Base-by-base conservation (phyloP, 805 yeast species). In the Blastobotrys peoriensis region DNA sequence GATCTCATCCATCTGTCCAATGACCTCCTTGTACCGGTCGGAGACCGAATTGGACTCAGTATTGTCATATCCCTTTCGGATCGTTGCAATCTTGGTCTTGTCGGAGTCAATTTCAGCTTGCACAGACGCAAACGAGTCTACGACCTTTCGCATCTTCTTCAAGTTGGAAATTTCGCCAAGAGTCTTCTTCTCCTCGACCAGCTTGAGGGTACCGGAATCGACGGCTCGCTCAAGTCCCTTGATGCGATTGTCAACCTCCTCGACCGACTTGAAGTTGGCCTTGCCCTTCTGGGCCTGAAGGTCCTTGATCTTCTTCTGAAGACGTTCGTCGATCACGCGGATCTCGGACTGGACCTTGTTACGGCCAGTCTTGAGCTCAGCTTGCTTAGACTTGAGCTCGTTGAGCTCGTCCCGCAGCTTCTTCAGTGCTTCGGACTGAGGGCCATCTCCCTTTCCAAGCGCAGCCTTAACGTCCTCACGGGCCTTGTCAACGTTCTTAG, bases 101-200 rank as follows among this genome's bases (percentile, higher is more conserved):
- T 86, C 93, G 39, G 71, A 72, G 59, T 87, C 96, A 61, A 91
- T 81, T 36, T 82, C 76, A 56, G 77, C 77, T 71, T 87, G 96
- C 57, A 77, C 76, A 57, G 78, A 76, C 60, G 81, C 88, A 55
- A 89, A 71, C 39, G 76, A 72, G 40, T 78, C 78, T 62, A 86
- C 85, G 64, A 83, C 89, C 65, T 83, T 83, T 60, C 81, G 79
- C 61, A 84, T 69, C 68, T 86, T 87, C 67, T 91, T 81, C 64
- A 93, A 76, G 38, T 81, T 66, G 42, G 87, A 75, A 74, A 87
- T 84, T 69, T 91, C 98, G 69, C 85, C 85, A 54, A 93, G 79
- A 53, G 74, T 67, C 61, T 80, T 75, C 71, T 86, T 83, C 75
- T 93, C 99, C 52, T 91, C 96, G 43, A 88, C 97, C 60, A 93